Base-by-base conservation (phyloP, 176 grass and related monocot species). In the Panicum miliaceum region DNA sequence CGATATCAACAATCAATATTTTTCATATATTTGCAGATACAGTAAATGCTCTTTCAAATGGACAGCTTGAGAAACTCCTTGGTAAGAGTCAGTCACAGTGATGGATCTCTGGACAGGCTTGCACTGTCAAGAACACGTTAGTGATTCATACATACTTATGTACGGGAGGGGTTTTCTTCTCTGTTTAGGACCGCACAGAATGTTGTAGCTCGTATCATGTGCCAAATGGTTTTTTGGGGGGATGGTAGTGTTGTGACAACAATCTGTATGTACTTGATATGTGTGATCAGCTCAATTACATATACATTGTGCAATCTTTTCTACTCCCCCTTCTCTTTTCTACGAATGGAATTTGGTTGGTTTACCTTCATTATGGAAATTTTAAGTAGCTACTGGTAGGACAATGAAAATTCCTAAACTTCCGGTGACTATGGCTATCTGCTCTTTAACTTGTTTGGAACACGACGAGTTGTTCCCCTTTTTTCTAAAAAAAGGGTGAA, bases 11-110 rank as follows among this genome's bases (percentile, higher is more conserved):
- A 20, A 29, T 69, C 37, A 23, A 34, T 34, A 36, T 77, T 38
- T 75, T 71, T 37, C 19, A n/a, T 26, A 38, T 34, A 51, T 8
- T 68, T 79, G 51, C 85, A 96, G 93, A 93, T 86, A 96, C 90
- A 18, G 62, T 47, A 41, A 75, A 75, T 58, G 86, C 88, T 75
- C 76, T 83, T 75, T 68, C 91, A 41, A 89, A 90, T 68, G 90
- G 93, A 57, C 85, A 89, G 50, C 93, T 96, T 75, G 26, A 83
- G 43, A 93, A 93, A 68, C 91, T 96, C 82, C 94, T 96, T 62
- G 94, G 83, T 54, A 86, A 86, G 57, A 92, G 36, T 84, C 54
- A 69, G 56, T 82, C 86, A n/a, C 70, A 82, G 66, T 79, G 89
- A 87, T 27, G 47, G 57, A 68, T 86, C 23, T 25, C 9, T 2